Evolutionary conservation across 495 filamentous ascomycete species (phyloP).

Genomic region (Sabuloglossum arenarium): DNA sequence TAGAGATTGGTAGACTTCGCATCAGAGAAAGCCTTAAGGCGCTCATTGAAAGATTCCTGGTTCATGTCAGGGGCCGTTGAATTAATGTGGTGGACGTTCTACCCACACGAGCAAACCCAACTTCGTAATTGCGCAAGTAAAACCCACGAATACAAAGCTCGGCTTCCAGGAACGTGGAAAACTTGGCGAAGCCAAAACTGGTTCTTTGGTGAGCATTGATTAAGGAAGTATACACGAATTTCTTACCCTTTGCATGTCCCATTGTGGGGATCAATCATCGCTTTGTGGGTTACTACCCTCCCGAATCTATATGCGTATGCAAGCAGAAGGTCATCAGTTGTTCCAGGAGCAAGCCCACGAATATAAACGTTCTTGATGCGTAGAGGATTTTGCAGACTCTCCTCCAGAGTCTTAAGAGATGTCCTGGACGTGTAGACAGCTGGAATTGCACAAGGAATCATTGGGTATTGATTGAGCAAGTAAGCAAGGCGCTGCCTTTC

Average conservation of each 20-base stretch:
- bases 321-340: slow-evolving; percentile 74
- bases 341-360: slow-evolving; percentile 80
- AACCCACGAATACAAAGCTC: slow-evolving; percentile 95
- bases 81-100: not conserved
- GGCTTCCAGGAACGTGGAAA: slow-evolving; percentile 64
- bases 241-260: slow-evolving; percentile 86
- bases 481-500: slow-evolving; percentile 21
- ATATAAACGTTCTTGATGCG: slow-evolving; percentile 93
- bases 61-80: not conserved
- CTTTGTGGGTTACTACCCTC: slow-evolving; percentile 79
- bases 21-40: slow-evolving; percentile 81
- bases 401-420: slow-evolving; percentile 63
- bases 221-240: not conserved
- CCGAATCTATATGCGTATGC: slow-evolving; percentile 74
- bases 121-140: slow-evolving; percentile 82
- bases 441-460: slow-evolving; percentile 76
- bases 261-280: slow-evolving; percentile 83
- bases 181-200: slow-evolving; percentile 94
- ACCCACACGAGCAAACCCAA: slow-evolving; percentile 74
- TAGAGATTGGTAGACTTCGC: slow-evolving; percentile 84
- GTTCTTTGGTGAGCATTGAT: slow-evolving; percentile 8
- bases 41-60: slow-evolving; percentile 87
- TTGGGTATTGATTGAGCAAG: slow-evolving; percentile 32
- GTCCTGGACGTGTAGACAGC: slow-evolving; percentile 56
- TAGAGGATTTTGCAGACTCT: slow-evolving; percentile 76